Percentiles rank a stretch among this genome's conserved stretches.
Conservation (phyloP, 2,329 filamentous ascomycete genomes). For the Didymella exigua region DNA sequence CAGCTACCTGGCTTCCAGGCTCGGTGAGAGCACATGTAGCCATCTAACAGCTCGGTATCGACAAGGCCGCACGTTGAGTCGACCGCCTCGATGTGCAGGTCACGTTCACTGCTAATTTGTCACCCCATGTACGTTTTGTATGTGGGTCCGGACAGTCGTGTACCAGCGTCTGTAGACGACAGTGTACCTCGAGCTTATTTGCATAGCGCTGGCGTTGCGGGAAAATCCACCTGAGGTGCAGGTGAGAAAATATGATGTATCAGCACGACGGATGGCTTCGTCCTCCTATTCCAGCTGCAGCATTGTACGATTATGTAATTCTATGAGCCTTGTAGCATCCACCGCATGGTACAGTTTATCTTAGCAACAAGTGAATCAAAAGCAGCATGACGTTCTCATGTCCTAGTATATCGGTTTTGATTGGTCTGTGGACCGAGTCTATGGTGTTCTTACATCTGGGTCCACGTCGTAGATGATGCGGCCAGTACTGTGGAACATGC, state of each 20-base stretch:
- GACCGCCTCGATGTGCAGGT: background rate
- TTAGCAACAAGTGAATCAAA: background rate
- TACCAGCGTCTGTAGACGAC: background rate
- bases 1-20: conserved; percentile 43
- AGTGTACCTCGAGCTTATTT: background rate
- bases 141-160: background rate
- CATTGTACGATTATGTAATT: conserved; percentile 1
- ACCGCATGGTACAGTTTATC: background rate
- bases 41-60: background rate
- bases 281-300: background rate
- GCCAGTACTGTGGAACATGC: background rate
- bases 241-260: background rate
- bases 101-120: background rate
- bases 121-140: background rate
- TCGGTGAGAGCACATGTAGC: background rate
- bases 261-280: background rate
- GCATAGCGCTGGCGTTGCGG: conserved; percentile 31
- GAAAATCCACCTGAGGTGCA: background rate
- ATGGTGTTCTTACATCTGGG: too few relatives aligned
- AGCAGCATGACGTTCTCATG: background rate
- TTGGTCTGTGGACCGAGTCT: background rate
- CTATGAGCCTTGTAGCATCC: background rate
- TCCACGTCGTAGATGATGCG: background rate
- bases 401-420: background rate
- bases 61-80: background rate